Conservation (phyloP, 1,284 basidiomycete species). For the Pseudozyma thailandica region DNA sequence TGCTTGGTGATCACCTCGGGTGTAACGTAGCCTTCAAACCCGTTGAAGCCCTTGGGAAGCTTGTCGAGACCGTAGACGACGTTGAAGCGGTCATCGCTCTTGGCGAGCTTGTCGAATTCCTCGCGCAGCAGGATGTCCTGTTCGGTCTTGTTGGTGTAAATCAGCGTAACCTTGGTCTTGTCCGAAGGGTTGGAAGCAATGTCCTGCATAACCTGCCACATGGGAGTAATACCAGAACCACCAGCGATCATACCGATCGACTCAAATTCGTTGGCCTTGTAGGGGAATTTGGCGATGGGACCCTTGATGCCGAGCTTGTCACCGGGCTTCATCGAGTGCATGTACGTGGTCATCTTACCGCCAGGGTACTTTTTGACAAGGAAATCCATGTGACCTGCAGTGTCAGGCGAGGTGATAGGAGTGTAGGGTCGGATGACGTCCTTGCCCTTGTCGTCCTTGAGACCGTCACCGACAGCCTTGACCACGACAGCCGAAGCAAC, state of each 20-base stretch:
- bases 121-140: conserved; percentile 87
- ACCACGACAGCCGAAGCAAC: conserved; percentile 74
- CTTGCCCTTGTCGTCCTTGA: conserved; percentile 81
- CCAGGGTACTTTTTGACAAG: conserved; percentile 78
- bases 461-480: conserved; percentile 70
- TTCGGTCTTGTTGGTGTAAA: conserved; percentile 91
- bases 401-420: conserved; percentile 61
- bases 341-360: conserved; percentile 69
- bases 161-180: conserved; percentile 92
- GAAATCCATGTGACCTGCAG: conserved; percentile 70
- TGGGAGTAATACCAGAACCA: conserved; percentile 77
- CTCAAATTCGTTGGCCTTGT: conserved; percentile 70
- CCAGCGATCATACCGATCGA: conserved; percentile 90
- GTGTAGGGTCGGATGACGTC: conserved; percentile 79
- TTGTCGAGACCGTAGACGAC: conserved; percentile 89
- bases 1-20: conserved; percentile 79
- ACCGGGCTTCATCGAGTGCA: conserved; percentile 76
- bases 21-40: conserved; percentile 72
- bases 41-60: conserved; percentile 75
- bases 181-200: conserved; percentile 74
- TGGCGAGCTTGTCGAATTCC: conserved; percentile 75
- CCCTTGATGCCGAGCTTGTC: conserved; percentile 87
- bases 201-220: conserved; percentile 68
- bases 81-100: conserved; percentile 73
- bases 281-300: conserved; percentile 64